Base-by-base conservation (phyloP, 1,284 basidiomycete species). In the Trametes sp. region DNA sequence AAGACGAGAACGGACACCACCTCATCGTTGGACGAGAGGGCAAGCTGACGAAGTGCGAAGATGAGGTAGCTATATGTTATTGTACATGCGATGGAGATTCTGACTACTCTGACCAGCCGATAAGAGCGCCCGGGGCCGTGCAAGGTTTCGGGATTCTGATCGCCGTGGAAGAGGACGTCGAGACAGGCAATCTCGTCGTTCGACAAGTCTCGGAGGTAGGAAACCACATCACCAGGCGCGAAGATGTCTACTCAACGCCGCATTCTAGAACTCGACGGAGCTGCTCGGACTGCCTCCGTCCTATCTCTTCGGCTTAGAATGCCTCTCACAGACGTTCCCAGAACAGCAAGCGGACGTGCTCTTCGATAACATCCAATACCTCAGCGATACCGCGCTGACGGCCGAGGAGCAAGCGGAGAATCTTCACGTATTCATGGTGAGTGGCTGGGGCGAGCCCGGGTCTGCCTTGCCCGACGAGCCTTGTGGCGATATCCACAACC, bases 141-240 rank as follows among this genome's bases (percentile, higher is more conserved):
- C 94, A 97, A 77, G 88, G 88, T 0, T 97, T 93, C 72, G 94
- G 94, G 10, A 90, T 95, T 0, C 81, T 96, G 19, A 84, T 96
- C 53, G 92, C 87, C 0, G 78, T 95, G 1, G 87, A 92, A 64
- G 87, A 94, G 70, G 78, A 86, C 31, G 78, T 83, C 13, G 86
- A 90, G 1, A 78, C 79, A 2, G 88, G 83, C 10, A 80, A 81
- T 9, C 76, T 95, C 31, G 69, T 84, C 2, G 90, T 96, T 19
- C 84, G 89, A 11, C 94, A 95, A 71, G 91, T 92, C 0, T 96
- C 94, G 14, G 94, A 95, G 81, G 90, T 92, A 72, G 67, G 80
- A 70, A 1, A 31, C 38, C n/a, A 38, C 38, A 26, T 23, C 21
- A n/a, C 24, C 5, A 24, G 16, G 28, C 31, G 13, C 55, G 41